Base-by-base conservation (phyloP, 495 filamentous ascomycete genomes). In the Aspergillus wentii region DNA sequence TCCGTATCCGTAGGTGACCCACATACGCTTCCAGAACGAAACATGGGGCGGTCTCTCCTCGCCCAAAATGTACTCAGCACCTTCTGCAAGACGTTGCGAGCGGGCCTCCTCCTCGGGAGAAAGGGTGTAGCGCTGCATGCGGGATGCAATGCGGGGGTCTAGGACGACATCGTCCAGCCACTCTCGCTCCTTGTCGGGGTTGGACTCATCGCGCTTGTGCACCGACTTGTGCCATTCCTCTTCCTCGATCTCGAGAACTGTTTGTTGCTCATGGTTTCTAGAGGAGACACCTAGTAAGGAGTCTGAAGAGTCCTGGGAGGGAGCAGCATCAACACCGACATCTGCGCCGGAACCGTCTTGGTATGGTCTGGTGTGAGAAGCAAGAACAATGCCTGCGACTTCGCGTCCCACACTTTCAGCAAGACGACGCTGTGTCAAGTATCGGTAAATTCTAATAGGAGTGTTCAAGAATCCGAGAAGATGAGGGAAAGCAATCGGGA, bases 391-490 rank as follows among this genome's bases (percentile, higher is more conserved):
- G 23, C 85, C 83, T 1, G 91, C 94, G 21, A 89, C 86, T 32
- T 95, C 78, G n/a, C 86, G 83, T 29, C 92, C 94, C 38, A 95
- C 81, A 4, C 78, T 69, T 50, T 99, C 91, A 29, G 94, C 94
- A 13, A 95, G 71, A 29, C 77, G 61, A 10, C 94, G 86, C 32
- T 87, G 83, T 56, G 80, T 95, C 27, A 99, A 69, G 73, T 88
- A 99, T 30, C 92, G 87, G 52, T 86, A 85, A 35, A 96, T 55
- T 23, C 92, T 79, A 45, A 79, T 86, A 0, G 88, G 87, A 1
- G 89, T 96, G 62, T 94, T 91, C 32, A 89, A 62, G 69, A 99
- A 94, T 41, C 92, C 92, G 18, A 99, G 84, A 33, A 97, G 75
- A 54, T 96, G 89, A 0, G 92, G 92, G 60, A 94, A 82, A 26